Evolutionary conservation across 176 grass and related monocot genomes (phyloP), one percentile per base, ranked within the genome.

Genomic region (Triticum urartu): DNA sequence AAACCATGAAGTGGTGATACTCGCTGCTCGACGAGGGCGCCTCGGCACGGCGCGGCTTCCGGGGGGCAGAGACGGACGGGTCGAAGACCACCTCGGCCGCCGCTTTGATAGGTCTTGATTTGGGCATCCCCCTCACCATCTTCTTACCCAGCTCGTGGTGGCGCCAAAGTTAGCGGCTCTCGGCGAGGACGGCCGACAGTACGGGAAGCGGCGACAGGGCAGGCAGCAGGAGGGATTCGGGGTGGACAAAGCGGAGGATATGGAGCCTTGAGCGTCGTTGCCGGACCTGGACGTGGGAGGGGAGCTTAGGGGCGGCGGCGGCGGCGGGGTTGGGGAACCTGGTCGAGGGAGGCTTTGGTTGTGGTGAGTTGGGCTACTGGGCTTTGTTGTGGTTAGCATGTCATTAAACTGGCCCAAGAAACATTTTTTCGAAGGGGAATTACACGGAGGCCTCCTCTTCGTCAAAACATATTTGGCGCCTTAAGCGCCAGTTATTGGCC

Each of bases 111-210:
- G 81, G 89, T 9, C 47, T 87, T 3, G 85, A 79, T 77, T 84
- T 87, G 26, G 76, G 85, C 80, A 78, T 85, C 68, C 69, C 77
- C 48, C 84, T 91, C 81, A 91, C 89, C 89, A 91, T 91, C 43
- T 21, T 80, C 60, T 81, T 18, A 20, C 64, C 48, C 54, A 79
- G 11, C 43, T 61, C n/a, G 72, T 10, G 43, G 72, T 33, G 28
- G 15, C 26, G 47, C 26, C 5, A 50, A 77, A 77, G 17, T 56
- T 11, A 58, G 75, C 4, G 75, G n/a, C 22, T 40, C 10, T 43
- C 21, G 17, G 28, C 4, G 74, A 54, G 75, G 7, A 18, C 39
- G 32, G 6, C 6, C 33, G 56, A 3, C 13, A 60, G 50, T 33
- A 11, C 18, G n/a, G 20, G 20, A 36, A 21, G 50, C 75, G 20